Percentiles rank a stretch among this genome's conserved stretches.
Conservation (phyloP, 768 basidiomycete genomes). For the Mrakia blollopis region DNA sequence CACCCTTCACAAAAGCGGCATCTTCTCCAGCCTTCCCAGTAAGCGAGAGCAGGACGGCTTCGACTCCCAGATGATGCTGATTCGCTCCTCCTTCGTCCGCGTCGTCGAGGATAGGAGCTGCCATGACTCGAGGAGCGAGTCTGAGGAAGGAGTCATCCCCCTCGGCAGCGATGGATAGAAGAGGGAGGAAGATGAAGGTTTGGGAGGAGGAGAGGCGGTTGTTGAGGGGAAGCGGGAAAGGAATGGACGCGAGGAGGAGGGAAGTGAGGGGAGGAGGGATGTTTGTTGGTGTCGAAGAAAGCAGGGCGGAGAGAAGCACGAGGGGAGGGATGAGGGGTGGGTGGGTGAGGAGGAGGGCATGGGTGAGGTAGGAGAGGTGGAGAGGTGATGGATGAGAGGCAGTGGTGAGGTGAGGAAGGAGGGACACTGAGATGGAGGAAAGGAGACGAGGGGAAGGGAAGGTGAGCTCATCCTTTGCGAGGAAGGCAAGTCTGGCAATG, state of each 20-base stretch:
- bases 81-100: slow-evolving; percentile 2
- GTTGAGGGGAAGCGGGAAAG: neutral
- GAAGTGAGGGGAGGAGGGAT: neutral
- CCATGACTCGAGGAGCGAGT: neutral
- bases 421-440: neutral
- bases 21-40: neutral
- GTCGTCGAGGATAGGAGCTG: neutral
- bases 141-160: neutral
- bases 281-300: neutral
- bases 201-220: neutral
- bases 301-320: neutral
- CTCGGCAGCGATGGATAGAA: neutral
- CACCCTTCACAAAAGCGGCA: neutral
- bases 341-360: neutral
- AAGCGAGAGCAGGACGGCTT: neutral
- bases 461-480: neutral
- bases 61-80: neutral
- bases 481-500: neutral
- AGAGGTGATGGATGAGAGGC: neutral
- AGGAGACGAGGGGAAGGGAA: neutral
- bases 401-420: neutral
- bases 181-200: neutral
- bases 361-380: neutral
- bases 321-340: neutral
- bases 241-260: neutral